Conservation (phyloP, 2,329 filamentous ascomycete species). For the Ascochyta pisi region DNA sequence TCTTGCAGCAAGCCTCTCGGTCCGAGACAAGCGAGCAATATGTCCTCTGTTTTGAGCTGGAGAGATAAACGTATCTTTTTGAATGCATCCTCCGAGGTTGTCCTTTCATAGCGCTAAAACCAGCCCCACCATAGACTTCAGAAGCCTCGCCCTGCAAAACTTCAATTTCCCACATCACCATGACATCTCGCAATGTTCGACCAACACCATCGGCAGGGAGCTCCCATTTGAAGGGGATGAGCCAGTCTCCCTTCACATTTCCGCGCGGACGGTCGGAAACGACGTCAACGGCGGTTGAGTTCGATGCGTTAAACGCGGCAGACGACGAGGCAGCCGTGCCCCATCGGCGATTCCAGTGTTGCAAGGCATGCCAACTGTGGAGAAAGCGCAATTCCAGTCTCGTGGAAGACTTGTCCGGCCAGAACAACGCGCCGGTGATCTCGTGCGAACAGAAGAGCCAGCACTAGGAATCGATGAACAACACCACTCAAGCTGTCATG, state of each 20-base stretch:
- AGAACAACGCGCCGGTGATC: background rate
- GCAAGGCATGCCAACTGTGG: background rate
- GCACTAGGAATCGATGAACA: background rate
- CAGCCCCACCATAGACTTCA: background rate
- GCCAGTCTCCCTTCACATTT: constrained; percentile 1
- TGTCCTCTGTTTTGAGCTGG: background rate
- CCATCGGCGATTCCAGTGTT: constrained; percentile 4
- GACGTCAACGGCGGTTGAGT: background rate
- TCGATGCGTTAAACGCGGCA: constrained; percentile 4
- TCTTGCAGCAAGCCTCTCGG: background rate
- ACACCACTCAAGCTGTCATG: background rate
- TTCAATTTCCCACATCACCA: background rate
- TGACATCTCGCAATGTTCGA: background rate
- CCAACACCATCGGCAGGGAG: background rate
- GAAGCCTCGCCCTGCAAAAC: background rate
- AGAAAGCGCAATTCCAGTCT: background rate
- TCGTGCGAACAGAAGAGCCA: background rate
- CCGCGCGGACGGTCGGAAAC: background rate
- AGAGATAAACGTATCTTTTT: background rate
- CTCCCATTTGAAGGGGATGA: background rate
- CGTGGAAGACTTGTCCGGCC: background rate
- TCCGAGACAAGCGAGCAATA: background rate
- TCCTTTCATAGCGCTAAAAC: background rate
- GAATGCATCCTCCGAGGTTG: background rate
- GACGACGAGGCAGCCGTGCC: background rate